These are phyloP conservation scores for Fistulinella cinereoalba DNA, from an alignment of 1,284 basidiomycete species.

Conservation along the genomic window DNA sequence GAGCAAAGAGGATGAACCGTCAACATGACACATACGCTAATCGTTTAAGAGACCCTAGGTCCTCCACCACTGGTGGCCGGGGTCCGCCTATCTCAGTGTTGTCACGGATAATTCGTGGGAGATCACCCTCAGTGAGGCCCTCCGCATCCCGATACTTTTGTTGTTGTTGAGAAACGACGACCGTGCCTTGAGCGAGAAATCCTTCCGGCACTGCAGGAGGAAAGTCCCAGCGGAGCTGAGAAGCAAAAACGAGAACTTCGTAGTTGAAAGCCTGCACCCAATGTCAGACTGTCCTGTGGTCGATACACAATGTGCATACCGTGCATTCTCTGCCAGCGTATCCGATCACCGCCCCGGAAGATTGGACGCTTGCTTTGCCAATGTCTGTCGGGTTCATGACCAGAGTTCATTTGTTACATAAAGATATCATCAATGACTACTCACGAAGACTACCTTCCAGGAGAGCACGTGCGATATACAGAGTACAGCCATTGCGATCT, in stretches of 20 bases:
- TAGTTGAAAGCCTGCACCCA: conserved; percentile 25
- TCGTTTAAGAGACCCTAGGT: conserved; percentile 20
- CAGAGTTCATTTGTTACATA: not conserved
- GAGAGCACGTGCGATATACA: conserved; percentile 33
- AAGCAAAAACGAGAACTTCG: conserved; percentile 34
- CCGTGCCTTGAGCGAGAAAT: conserved; percentile 28
- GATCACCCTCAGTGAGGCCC: conserved; percentile 28
- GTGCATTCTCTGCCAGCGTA: conserved; percentile 31
- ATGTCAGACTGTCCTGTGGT: not conserved
- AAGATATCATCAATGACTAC: conserved; percentile 8
- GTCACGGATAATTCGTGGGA: no score
- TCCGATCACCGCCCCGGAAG: conserved; percentile 26
- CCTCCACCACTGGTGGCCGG: no score
- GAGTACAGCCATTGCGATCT: conserved; percentile 29
- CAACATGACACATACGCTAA: conserved; percentile 25
- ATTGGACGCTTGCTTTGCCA: conserved; percentile 28
- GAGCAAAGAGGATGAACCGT: no score
- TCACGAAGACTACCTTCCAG: conserved; percentile 30
- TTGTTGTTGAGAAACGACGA: conserved; percentile 34
- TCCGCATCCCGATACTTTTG: no score
- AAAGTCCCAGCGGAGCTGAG: conserved; percentile 34
- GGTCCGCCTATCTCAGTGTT: no score
- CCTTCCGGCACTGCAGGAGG: conserved; percentile 10
- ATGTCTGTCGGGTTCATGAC: conserved; percentile 27
- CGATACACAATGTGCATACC: conserved; percentile 10